Conservation (phyloP, 2,329 filamentous ascomycete species). For the Aureobasidium subglaciale region DNA sequence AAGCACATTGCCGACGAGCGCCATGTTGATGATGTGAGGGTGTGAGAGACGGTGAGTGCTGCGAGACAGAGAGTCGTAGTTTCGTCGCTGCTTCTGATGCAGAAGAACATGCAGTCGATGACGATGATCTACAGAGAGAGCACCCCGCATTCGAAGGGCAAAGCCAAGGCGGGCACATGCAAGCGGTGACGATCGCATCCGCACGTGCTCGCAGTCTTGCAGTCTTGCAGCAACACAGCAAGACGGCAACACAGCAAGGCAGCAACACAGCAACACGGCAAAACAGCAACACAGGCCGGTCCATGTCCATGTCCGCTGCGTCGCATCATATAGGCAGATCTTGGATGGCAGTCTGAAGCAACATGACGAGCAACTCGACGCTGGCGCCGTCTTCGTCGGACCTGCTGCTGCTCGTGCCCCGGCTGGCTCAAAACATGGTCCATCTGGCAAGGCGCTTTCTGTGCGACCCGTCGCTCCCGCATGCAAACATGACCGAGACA, state of each 20-base stretch:
- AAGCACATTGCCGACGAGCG: slow-evolving; percentile 33
- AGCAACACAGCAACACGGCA: too few species aligned
- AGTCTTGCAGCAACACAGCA: too few species aligned
- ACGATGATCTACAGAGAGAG: neutral
- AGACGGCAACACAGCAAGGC: too few species aligned
- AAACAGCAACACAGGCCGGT: too few species aligned
- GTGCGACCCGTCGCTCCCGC: too few species aligned
- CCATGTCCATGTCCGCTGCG: neutral
- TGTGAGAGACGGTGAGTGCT: neutral
- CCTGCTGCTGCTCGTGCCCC: slow-evolving; percentile 60
- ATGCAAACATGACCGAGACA: slow-evolving; percentile 45
- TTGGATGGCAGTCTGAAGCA: neutral
- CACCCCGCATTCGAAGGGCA: neutral
- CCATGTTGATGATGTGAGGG: neutral
- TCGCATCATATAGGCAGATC: too few species aligned
- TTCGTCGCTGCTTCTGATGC: too few species aligned
- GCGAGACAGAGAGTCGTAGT: too few species aligned
- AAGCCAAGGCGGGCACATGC: too few species aligned
- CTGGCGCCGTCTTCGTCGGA: slow-evolving; percentile 33
- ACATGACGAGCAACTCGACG: neutral
- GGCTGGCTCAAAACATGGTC: slow-evolving; percentile 62
- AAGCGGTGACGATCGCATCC: too few species aligned
- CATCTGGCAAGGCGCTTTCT: slow-evolving; percentile 50
- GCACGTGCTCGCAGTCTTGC: too few species aligned
- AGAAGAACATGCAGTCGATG: neutral